phyloP scores from a whole-genome alignment of 176 grass and related monocot genomes.

The Avena eriantha region DNA sequence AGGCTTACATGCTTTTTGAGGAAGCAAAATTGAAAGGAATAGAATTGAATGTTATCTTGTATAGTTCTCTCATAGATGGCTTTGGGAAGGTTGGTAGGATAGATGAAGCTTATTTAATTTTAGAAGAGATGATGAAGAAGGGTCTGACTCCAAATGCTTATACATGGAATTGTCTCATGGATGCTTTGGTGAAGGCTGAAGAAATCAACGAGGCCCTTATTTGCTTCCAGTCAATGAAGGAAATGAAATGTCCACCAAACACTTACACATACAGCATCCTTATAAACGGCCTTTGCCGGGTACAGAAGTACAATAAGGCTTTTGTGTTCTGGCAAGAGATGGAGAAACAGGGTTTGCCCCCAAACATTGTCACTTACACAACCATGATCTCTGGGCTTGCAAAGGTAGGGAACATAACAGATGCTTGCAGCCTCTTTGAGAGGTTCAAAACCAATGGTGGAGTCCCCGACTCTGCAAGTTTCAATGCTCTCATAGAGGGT shows the following conservation, averaged over 20 bases:
- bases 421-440: constrained; percentile 78
- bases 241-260: constrained; percentile 85
- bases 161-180: constrained; percentile 92
- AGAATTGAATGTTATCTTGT: constrained; percentile 81
- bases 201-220: constrained; percentile 94
- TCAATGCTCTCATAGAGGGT: constrained; percentile 94
- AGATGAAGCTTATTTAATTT: constrained; percentile 95
- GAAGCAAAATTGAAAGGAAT: constrained; percentile 90
- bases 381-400: constrained; percentile 92
- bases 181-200: constrained; percentile 94
- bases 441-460: constrained; percentile 88
- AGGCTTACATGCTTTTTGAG: constrained; percentile 97
- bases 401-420: constrained; percentile 83
- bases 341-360: constrained; percentile 77
- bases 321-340: constrained; percentile 99
- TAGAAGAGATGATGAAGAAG: constrained; percentile 99
- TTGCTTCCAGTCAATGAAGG: constrained; percentile 93
- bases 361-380: constrained; percentile 90
- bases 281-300: constrained; percentile 84
- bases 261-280: constrained; percentile 90
- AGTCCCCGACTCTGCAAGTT: constrained; percentile 70
- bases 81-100: constrained; percentile 96
- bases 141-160: constrained; percentile 82
- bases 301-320: constrained; percentile 96
- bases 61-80: constrained; percentile 94